Conservation (phyloP, 75 land plant species). For the Selaginella moellendorffii region DNA sequence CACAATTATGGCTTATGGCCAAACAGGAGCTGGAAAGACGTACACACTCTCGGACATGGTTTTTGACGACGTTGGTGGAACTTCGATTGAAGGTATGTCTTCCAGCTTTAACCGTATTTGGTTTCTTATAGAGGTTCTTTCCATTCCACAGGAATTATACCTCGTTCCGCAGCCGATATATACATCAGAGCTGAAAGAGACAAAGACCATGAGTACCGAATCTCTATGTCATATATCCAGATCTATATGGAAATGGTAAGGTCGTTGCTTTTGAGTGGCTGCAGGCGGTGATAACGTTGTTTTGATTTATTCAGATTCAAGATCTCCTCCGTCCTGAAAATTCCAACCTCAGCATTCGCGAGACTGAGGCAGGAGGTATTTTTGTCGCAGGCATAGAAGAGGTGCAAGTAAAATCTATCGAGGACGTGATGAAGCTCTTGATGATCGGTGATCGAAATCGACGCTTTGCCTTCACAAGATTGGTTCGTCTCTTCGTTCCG, state of each 20-base stretch:
- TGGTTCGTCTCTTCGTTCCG: conserved; percentile 14
- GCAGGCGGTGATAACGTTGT: neutral
- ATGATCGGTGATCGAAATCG: conserved; percentile 32
- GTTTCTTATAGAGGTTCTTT: neutral
- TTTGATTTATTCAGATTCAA: conserved; percentile 16
- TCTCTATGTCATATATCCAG: conserved; percentile 31
- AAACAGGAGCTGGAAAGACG: conserved; percentile 33
- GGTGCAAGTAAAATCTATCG: conserved; percentile 26
- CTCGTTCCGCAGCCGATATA: conserved; percentile 31
- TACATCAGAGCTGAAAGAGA: conserved; percentile 18
- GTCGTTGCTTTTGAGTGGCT: neutral
- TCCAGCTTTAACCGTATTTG: neutral
- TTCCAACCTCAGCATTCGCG: conserved; percentile 23
- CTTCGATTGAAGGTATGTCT: conserved; percentile 21
- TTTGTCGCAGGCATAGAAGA: conserved; percentile 29
- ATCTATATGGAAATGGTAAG: conserved; percentile 30
- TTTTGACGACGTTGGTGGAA: conserved; percentile 10
- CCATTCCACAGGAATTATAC: conserved; percentile 22
- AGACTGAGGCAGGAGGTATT: conserved; percentile 19
- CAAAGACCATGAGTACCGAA: conserved; percentile 22
- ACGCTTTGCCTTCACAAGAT: conserved; percentile 24
- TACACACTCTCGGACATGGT: conserved; percentile 28
- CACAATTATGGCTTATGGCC: conserved; percentile 37
- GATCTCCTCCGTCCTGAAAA: conserved; percentile 26
- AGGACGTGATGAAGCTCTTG: conserved; percentile 23